phyloP scores from a whole-genome alignment of 2,329 filamentous ascomycete genomes.

The Ramularia endophylla region DNA sequence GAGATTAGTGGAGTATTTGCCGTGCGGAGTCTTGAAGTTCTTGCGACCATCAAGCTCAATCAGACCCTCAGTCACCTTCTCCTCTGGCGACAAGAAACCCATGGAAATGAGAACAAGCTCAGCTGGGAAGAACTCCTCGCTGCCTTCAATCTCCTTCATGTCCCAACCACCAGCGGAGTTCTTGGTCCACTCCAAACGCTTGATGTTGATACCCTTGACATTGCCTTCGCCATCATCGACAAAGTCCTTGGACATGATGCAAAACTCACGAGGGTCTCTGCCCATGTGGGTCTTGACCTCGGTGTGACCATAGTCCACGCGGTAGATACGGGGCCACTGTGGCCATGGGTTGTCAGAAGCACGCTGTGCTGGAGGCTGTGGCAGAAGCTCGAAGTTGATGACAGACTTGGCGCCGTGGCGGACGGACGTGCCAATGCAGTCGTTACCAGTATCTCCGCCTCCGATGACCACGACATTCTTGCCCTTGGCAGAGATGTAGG shows the following conservation, averaged over 20 bases:
- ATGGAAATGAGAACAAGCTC: slow-evolving; percentile 92
- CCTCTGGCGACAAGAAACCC: slow-evolving; percentile 94
- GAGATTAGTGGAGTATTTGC: slow-evolving; percentile 83
- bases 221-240: slow-evolving; percentile 80
- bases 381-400: slow-evolving; percentile 92
- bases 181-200: slow-evolving; percentile 95
- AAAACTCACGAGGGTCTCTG: slow-evolving; percentile 93
- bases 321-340: slow-evolving; percentile 96
- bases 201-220: slow-evolving; percentile 93
- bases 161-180: slow-evolving; percentile 87
- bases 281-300: slow-evolving; percentile 96
- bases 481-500: slow-evolving; percentile 90
- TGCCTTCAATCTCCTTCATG: slow-evolving; percentile 95
- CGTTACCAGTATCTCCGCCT: slow-evolving; percentile 95
- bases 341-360: slow-evolving; percentile 96
- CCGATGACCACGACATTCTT: slow-evolving; percentile 97
- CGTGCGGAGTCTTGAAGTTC: slow-evolving; percentile 89
- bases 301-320: slow-evolving; percentile 94
- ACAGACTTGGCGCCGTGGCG: slow-evolving; percentile 94
- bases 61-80: slow-evolving; percentile 75
- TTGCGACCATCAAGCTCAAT: slow-evolving; percentile 89
- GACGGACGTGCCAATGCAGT: slow-evolving; percentile 94
- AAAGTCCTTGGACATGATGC: slow-evolving; percentile 97
- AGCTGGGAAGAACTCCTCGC: slow-evolving; percentile 92
- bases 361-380: slow-evolving; percentile 85